Evolutionary conservation across 1,139 yeast genomes (phyloP).

Genomic region (Blastobotrys illinoisensis): DNA sequence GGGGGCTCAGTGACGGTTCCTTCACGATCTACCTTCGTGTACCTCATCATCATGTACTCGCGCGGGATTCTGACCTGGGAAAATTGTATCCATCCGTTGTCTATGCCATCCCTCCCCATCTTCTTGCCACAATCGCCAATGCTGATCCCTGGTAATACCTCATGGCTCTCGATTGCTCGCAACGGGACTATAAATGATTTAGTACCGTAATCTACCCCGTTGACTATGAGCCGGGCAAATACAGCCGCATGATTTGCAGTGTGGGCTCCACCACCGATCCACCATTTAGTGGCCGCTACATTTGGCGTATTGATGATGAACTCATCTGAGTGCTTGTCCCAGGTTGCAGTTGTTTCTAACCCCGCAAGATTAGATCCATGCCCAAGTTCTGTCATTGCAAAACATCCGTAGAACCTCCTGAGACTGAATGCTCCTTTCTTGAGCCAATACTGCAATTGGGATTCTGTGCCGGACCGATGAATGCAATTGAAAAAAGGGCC

Average conservation of each 20-base stretch:
- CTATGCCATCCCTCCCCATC: slow-evolving; percentile 76
- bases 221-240: slow-evolving; percentile 75
- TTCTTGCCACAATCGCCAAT: slow-evolving; percentile 91
- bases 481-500: slow-evolving; percentile 59
- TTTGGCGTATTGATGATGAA: slow-evolving; percentile 81
- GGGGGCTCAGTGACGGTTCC: slow-evolving; percentile 67
- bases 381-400: slow-evolving; percentile 89
- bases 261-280: slow-evolving; percentile 98
- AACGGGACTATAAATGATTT: slow-evolving; percentile 86
- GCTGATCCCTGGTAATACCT: slow-evolving; percentile 68
- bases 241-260: slow-evolving; percentile 78
- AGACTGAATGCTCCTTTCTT: slow-evolving; percentile 60
- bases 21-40: slow-evolving; percentile 61
- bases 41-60: slow-evolving; percentile 74
- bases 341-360: slow-evolving; percentile 82
- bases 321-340: slow-evolving; percentile 56
- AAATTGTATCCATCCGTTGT: slow-evolving; percentile 93
- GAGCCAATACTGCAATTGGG: slow-evolving; percentile 62
- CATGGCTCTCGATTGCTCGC: slow-evolving; percentile 61
- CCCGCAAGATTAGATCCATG: slow-evolving; percentile 77
- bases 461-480: slow-evolving; percentile 65
- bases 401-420: slow-evolving; percentile 77
- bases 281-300: slow-evolving; percentile 90
- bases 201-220: slow-evolving; percentile 82
- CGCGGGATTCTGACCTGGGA: slow-evolving; percentile 76